phyloP scores from a whole-genome alignment of 441 rosid genomes.

The Syzygium malaccense region DNA sequence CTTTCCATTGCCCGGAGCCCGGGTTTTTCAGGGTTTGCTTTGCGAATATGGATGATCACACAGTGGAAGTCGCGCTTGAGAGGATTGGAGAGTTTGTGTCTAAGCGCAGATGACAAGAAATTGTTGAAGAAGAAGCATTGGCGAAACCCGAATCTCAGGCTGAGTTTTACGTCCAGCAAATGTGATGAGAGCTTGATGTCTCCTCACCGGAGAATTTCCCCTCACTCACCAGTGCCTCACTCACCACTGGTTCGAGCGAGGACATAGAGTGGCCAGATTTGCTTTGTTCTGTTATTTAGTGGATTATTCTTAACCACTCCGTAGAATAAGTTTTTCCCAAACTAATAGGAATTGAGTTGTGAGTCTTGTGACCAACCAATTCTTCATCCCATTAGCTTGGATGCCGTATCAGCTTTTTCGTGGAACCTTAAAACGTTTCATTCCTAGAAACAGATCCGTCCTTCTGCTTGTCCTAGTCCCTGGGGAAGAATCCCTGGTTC shows the following conservation, averaged over 20 bases:
- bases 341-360: neutral
- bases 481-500: neutral
- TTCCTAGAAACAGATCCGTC: neutral
- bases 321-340: neutral
- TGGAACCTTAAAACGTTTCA: neutral
- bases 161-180: constrained; percentile 27
- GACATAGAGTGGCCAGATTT: neutral
- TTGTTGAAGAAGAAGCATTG: constrained; percentile 12
- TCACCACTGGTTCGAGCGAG: constrained; percentile 40
- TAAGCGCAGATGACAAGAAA: neutral
- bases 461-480: neutral
- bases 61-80: constrained; percentile 25
- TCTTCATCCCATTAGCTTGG: neutral
- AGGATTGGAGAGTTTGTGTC: constrained; percentile 32
- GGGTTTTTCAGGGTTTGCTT: constrained; percentile 66
- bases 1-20: constrained; percentile 43
- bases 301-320: neutral
- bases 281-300: neutral
- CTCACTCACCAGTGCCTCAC: constrained; percentile 43
- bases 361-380: neutral
- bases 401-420: neutral
- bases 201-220: constrained; percentile 28
- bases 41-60: constrained; percentile 55
- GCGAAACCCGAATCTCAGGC: constrained; percentile 15
- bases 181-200: constrained; percentile 32